Percentiles rank a stretch among this genome's conserved stretches.
Evolutionary conservation across 345 rosid genomes (phyloP).

Genomic region (Salix viminalis): DNA sequence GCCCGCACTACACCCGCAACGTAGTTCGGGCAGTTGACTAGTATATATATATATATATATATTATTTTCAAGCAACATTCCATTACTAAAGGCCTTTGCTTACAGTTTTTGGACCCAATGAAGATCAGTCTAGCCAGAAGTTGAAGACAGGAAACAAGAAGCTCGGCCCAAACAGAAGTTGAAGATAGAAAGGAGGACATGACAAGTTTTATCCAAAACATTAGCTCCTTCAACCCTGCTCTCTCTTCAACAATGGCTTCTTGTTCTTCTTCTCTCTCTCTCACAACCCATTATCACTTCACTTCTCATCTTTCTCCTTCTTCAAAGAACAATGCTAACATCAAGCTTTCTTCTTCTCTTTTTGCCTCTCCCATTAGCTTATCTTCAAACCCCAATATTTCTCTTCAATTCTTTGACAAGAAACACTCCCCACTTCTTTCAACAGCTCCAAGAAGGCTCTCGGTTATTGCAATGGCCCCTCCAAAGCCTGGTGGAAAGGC

Average conservation of each 20-base stretch:
- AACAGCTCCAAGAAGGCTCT: slow-evolving; percentile 52
- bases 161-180: neutral
- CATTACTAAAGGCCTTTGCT: neutral
- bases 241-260: slow-evolving; percentile 1
- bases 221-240: slow-evolving; percentile 23
- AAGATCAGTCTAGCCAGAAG: neutral
- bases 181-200: neutral
- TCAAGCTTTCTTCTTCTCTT: slow-evolving; percentile 39
- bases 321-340: slow-evolving; percentile 8
- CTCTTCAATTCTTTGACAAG: slow-evolving; percentile 43
- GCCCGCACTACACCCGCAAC: too few relatives aligned
- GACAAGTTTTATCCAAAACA: slow-evolving; percentile 25
- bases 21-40: too few relatives aligned
- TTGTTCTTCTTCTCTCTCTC: slow-evolving; percentile 13
- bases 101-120: neutral
- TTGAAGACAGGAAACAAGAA: neutral
- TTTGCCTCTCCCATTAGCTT: slow-evolving; percentile 33
- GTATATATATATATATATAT: too few relatives aligned
- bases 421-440: slow-evolving; percentile 44
- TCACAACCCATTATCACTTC: neutral
- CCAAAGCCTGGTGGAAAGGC: slow-evolving; percentile 83
- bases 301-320: neutral
- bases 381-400: slow-evolving; percentile 46
- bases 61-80: too few relatives aligned
- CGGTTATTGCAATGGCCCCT: slow-evolving; percentile 91